These are phyloP conservation scores for Ilex paraguariensis DNA, from an alignment of 305 asterid genomes.

Conservation along the genomic window DNA sequence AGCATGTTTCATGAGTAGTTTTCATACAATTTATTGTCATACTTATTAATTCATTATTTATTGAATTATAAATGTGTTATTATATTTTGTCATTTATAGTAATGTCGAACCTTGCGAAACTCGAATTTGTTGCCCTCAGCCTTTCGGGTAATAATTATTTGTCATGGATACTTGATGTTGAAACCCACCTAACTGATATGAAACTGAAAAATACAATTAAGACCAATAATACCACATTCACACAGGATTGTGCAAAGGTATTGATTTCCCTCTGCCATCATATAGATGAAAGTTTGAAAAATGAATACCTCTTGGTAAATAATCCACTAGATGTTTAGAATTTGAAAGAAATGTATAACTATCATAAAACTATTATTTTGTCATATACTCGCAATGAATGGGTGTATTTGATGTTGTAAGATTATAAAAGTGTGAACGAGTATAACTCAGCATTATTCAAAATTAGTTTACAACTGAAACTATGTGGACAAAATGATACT, in stretches of 20 bases:
- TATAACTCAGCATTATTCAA: background rate
- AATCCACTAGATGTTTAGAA: background rate
- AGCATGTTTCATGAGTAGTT: no score
- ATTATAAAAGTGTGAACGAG: no score
- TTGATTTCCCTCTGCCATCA: background rate
- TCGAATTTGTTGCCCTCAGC: background rate
- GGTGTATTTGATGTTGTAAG: background rate
- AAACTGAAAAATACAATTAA: background rate
- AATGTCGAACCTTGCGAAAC: background rate
- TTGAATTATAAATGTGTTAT: background rate
- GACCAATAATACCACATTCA: background rate
- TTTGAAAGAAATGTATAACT: background rate
- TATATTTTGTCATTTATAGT: no score
- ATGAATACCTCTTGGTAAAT: background rate
- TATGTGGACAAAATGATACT: background rate
- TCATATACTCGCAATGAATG: background rate
- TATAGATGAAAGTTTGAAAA: background rate
- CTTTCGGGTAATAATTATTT: background rate
- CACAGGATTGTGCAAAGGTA: background rate
- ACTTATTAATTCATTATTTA: no score
- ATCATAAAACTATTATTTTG: no score
- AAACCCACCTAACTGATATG: background rate
- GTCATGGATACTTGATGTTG: background rate
- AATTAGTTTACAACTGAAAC: no score
- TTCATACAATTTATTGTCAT: no score